Conservation (phyloP, 345 rosid genomes). For the Pugionium dolabratum region DNA sequence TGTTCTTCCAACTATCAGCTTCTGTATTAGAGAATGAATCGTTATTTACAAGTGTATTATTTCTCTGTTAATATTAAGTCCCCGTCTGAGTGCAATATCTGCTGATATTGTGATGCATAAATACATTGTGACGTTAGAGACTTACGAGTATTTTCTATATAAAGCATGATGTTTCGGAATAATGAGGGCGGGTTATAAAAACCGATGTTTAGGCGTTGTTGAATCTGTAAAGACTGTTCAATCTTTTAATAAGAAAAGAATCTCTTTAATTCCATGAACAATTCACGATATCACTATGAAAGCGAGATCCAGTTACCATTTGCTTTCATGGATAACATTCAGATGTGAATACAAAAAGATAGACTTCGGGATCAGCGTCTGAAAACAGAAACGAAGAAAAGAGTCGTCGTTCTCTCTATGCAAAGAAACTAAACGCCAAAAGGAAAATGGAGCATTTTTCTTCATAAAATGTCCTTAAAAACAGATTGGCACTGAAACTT, state of each 20-base stretch:
- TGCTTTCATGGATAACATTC: not conserved
- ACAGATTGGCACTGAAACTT: conserved; percentile 39
- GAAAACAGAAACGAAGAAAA: not conserved
- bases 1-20: too few species aligned
- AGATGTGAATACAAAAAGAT: not conserved
- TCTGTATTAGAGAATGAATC: too few species aligned
- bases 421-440: not conserved
- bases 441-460: not conserved
- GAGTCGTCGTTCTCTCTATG: not conserved
- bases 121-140: not conserved
- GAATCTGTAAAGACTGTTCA: not conserved
- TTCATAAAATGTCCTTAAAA: conserved; percentile 19
- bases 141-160: not conserved
- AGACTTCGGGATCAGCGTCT: not conserved
- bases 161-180: not conserved
- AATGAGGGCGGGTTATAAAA: not conserved
- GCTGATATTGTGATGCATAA: too few species aligned
- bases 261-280: not conserved
- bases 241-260: not conserved
- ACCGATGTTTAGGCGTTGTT: not conserved
- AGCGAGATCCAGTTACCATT: not conserved
- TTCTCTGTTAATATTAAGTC: too few species aligned
- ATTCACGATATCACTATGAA: not conserved
- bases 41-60: too few species aligned
- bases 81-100: too few species aligned